A percentile compares a stretch with the other conserved stretches of the same genome.
Conservation (phyloP, 192 early-diverging fungal species). For the Backusella luteola region DNA sequence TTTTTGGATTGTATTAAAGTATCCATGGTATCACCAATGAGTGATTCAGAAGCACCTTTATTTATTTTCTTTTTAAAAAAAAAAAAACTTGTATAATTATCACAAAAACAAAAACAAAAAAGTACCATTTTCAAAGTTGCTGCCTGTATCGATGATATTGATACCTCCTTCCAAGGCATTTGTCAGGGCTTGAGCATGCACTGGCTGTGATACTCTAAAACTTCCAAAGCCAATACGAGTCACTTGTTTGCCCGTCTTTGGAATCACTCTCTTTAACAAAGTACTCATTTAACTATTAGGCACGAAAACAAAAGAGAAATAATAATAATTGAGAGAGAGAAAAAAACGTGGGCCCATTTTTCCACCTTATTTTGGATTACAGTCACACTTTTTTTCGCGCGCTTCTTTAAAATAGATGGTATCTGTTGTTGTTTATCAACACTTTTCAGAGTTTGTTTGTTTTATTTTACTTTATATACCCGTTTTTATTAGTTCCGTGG, state of each 20-base stretch:
- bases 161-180: constrained; percentile 59
- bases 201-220: constrained; percentile 48
- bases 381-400: background rate
- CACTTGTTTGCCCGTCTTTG: constrained; percentile 29
- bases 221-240: constrained; percentile 68
- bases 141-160: constrained; percentile 73
- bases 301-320: background rate
- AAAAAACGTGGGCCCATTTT: background rate
- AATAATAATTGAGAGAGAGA: background rate
- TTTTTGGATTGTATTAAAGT: constrained; percentile 7
- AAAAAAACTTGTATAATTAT: background rate
- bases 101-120: background rate
- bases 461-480: background rate
- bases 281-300: background rate
- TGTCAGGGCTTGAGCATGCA: constrained; percentile 48
- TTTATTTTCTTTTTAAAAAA: background rate
- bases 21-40: constrained; percentile 52
- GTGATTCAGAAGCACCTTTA: constrained; percentile 54
- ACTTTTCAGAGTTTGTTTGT: background rate
- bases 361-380: background rate
- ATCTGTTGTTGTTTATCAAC: too few relatives aligned
- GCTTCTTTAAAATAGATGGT: background rate
- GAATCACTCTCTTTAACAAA: background rate
- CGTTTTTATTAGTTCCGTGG: background rate
- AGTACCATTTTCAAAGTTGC: constrained; percentile 68